These are phyloP conservation scores for Spencermartinsiella ligniputridi DNA, from an alignment of 1,139 yeast genomes.

Conservation along the genomic window DNA sequence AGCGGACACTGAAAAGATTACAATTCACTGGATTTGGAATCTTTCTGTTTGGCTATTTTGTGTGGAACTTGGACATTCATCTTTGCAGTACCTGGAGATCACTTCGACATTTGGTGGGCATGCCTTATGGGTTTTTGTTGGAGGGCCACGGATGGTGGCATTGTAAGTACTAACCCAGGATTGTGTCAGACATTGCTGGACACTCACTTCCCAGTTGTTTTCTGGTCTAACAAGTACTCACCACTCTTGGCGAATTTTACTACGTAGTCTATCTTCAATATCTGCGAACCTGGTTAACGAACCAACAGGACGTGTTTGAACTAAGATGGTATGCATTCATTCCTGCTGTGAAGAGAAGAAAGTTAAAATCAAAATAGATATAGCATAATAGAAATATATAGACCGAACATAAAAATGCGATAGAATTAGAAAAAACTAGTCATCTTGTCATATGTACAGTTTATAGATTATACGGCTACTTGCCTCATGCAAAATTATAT, in stretches of 20 bases:
- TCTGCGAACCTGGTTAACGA: neutral
- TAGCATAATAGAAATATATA: neutral
- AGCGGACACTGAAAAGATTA: constrained; percentile 46
- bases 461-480: too few species aligned
- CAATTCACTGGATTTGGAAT: constrained; percentile 56
- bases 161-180: constrained; percentile 20
- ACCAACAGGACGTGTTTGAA: constrained; percentile 1
- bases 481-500: neutral
- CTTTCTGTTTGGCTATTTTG: constrained; percentile 66
- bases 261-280: neutral
- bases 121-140: constrained; percentile 81
- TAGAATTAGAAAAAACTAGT: neutral
- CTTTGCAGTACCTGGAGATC: constrained; percentile 62
- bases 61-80: constrained; percentile 86
- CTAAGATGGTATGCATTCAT: neutral
- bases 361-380: neutral
- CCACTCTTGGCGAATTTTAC: neutral
- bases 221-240: neutral
- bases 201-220: neutral
- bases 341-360: neutral
- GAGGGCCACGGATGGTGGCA: constrained; percentile 99
- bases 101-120: constrained; percentile 64
- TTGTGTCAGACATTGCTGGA: too few species aligned
- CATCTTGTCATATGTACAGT: neutral
- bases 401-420: neutral